Percentiles rank a stretch among this genome's conserved stretches.
Conservation (phyloP, 495 filamentous ascomycete genomes). For the Penicillium atrosanguineum region DNA sequence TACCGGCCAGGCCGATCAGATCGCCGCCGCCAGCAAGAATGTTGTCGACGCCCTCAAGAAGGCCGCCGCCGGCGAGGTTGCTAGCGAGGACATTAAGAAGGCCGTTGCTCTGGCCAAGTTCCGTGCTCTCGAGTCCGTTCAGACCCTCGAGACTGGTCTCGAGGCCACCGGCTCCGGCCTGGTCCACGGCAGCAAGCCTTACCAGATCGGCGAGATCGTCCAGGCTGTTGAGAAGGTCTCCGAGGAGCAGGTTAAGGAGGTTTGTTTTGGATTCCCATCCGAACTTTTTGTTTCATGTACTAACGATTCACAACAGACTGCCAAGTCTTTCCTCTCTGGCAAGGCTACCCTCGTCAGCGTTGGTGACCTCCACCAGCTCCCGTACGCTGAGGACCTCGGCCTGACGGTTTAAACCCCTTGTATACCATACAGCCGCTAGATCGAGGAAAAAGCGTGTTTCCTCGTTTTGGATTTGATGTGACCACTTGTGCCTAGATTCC, state of each 20-base stretch:
- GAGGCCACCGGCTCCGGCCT: constrained; percentile 74
- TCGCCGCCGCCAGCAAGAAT: constrained; percentile 59
- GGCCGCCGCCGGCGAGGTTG: constrained; percentile 68
- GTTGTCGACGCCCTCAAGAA: constrained; percentile 77
- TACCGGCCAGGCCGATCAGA: constrained; percentile 63
- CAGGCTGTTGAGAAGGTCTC: constrained; percentile 78
- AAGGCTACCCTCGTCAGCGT: constrained; percentile 83
- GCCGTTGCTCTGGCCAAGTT: constrained; percentile 92
- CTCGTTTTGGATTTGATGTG: constrained; percentile 34
- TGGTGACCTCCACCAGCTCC: constrained; percentile 79
- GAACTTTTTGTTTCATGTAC: constrained; percentile 10
- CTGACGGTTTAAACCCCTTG: constrained; percentile 74
- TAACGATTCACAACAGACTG: constrained; percentile 55
- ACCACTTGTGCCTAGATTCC: constrained; percentile 41
- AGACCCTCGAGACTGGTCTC: constrained; percentile 65
- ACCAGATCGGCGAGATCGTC: constrained; percentile 79
- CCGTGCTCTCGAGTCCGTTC: constrained; percentile 78
- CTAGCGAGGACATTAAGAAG: constrained; percentile 85
- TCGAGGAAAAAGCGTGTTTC: constrained; percentile 36
- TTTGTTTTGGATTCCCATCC: constrained; percentile 47
- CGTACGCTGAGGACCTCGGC: constrained; percentile 90
- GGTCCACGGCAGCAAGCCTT: constrained; percentile 75
- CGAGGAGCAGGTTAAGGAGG: constrained; percentile 79
- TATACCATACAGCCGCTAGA: constrained; percentile 48
- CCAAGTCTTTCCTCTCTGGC: constrained; percentile 77